A percentile compares a stretch with the other conserved stretches of the same genome.
Evolutionary conservation across 1,284 basidiomycete species (phyloP).

Genomic region (Xanthoconium separans): DNA sequence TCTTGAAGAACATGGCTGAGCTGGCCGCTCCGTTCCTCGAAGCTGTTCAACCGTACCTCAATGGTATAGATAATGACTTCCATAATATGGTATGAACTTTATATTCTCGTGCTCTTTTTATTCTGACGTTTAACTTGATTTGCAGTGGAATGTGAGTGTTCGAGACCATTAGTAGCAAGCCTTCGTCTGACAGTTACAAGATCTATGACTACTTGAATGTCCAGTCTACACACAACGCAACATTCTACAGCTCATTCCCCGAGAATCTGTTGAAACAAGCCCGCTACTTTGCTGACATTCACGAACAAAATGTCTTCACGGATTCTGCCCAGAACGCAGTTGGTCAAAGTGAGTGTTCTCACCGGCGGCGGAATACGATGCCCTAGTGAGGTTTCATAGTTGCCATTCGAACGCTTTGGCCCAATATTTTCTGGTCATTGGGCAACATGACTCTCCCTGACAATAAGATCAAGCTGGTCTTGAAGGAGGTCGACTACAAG

Average conservation of each 20-base stretch:
- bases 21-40: constrained; percentile 42
- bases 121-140: constrained; percentile 10
- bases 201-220: constrained; percentile 56
- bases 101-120: neutral
- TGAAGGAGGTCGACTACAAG: constrained; percentile 48
- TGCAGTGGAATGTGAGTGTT: constrained; percentile 33
- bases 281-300: constrained; percentile 47
- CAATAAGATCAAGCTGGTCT: constrained; percentile 43
- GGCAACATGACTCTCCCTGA: constrained; percentile 39
- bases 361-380: neutral
- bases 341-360: constrained; percentile 41
- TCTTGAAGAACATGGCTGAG: constrained; percentile 36
- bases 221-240: constrained; percentile 48
- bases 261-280: constrained; percentile 38
- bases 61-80: constrained; percentile 39
- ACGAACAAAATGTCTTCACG: constrained; percentile 49
- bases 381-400: constrained; percentile 14
- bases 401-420: constrained; percentile 42
- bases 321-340: constrained; percentile 38
- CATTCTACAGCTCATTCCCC: constrained; percentile 36
- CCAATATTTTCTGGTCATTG: constrained; percentile 44
- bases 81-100: constrained; percentile 39
- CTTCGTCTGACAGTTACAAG: constrained; percentile 23
- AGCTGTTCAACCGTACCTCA: constrained; percentile 39
- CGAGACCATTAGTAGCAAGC: neutral